Evolutionary conservation across 345 rosid genomes (phyloP), one percentile per base, ranked within the genome.

Genomic region (Clausena lansium): DNA sequence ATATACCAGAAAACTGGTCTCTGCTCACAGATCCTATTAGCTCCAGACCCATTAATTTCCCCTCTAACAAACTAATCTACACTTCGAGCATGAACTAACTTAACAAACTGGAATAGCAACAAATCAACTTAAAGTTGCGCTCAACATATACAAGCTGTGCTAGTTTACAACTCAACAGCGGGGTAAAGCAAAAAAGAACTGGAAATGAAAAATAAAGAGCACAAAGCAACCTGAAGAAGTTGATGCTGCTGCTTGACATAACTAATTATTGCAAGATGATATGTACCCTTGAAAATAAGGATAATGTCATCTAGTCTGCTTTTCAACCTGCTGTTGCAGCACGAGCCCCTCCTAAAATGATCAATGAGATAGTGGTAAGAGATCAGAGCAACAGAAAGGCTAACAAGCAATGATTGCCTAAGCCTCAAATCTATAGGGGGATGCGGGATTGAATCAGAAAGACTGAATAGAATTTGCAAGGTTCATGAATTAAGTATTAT

Each of bases 311-410:
- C 78, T 55, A 24, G 62, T 69, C 69, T 79, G 81, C 79, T 71
- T 81, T 78, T 93, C 90, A 90, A 76, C 85, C 85, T 55, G 82
- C 87, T 41, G 77, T 83, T 73, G 88, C 81, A 17, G 88, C 84
- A 41, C 77, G 87, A 69, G 81, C 69, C 57, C 89, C 93, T 70
- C 82, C 92, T 87, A 78, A 19, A 66, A 78, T 24, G 61, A 55
- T 24, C 78, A 76, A 52, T 36, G 57, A 60, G 68, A 85, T n/a
- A 28, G 67, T 30, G 10, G 30, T 39, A 19, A 66, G 55, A 67
- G 9, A 69, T 45, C 72, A 59, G 36, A 36, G 24, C n/a, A 39
- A 58, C 1, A 6, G 33, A 45, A 27, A 52, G 45, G 19, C 9
- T 72, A 39, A 32, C 24, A 41, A 47, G 75, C 67, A 65, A 55